phyloP scores from a whole-genome alignment of 1,284 basidiomycete species.

The Mycosarcoma maydis region DNA sequence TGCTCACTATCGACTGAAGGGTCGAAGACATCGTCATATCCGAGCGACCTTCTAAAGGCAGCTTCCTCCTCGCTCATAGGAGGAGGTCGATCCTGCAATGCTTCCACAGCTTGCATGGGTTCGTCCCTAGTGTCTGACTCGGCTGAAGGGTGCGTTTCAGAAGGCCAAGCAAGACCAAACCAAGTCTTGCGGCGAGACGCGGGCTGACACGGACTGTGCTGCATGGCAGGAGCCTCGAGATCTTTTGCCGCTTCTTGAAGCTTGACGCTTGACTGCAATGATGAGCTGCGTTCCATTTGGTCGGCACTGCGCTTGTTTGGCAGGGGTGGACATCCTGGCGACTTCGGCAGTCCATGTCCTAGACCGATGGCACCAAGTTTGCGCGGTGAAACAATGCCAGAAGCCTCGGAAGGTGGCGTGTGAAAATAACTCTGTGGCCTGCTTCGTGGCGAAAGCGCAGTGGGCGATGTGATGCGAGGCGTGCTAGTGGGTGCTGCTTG shows the following conservation, averaged over 20 bases:
- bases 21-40: slow-evolving; percentile 13
- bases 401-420: slow-evolving; percentile 21
- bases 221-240: not conserved
- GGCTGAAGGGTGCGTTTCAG: not conserved
- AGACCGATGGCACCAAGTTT: slow-evolving; percentile 20
- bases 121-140: slow-evolving; percentile 7
- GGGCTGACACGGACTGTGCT: slow-evolving; percentile 14
- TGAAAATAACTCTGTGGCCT: slow-evolving; percentile 34
- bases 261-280: slow-evolving; percentile 4
- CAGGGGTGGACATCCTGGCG: slow-evolving; percentile 2
- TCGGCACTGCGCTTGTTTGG: slow-evolving; percentile 26
- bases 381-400: slow-evolving; percentile 19
- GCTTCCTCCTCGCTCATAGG: slow-evolving; percentile 52
- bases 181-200: slow-evolving; percentile 32
- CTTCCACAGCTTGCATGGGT: not conserved
- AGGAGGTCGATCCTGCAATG: slow-evolving; percentile 19
- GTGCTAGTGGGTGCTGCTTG: not conserved
- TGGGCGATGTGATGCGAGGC: not conserved
- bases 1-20: not conserved
- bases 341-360: slow-evolving; percentile 17
- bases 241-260: slow-evolving; percentile 2
- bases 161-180: slow-evolving; percentile 37
- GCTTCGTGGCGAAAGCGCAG: slow-evolving; percentile 8
- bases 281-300: slow-evolving; percentile 32
- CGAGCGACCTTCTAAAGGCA: slow-evolving; percentile 41